These are phyloP conservation scores for Phalaenopsis hybrid DNA, from an alignment of 116 monocot genomes.

Conservation along the genomic window DNA sequence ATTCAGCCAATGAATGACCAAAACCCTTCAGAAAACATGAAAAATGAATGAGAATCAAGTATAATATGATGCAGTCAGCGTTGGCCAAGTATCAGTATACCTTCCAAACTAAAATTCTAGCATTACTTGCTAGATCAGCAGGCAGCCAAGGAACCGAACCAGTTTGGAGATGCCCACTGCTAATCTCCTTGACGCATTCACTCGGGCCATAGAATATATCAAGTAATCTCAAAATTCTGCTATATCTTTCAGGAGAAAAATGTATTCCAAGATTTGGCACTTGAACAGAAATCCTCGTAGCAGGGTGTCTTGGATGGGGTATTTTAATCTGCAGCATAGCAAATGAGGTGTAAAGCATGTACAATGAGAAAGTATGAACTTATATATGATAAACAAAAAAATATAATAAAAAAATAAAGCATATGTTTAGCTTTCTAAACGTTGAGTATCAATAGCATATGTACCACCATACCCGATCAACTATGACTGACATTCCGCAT, in stretches of 20 bases:
- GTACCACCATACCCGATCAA: slow-evolving; percentile 65
- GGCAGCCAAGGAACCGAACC: slow-evolving; percentile 50
- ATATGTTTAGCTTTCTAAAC: neutral
- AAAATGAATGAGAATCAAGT: slow-evolving; percentile 7
- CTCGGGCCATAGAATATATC: slow-evolving; percentile 50
- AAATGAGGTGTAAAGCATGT: neutral
- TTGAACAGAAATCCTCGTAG: slow-evolving; percentile 84
- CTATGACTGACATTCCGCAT: slow-evolving; percentile 79
- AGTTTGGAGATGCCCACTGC: slow-evolving; percentile 18
- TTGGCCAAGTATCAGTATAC: slow-evolving; percentile 29
- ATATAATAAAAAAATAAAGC: neutral
- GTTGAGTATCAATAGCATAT: neutral
- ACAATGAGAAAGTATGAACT: neutral
- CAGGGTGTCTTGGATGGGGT: slow-evolving; percentile 76
- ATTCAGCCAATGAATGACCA: slow-evolving; percentile 84
- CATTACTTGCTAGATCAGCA: slow-evolving; percentile 65
- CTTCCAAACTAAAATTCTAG: slow-evolving; percentile 86
- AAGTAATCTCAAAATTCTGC: slow-evolving; percentile 57
- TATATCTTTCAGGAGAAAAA: slow-evolving; percentile 83
- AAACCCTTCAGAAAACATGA: slow-evolving; percentile 48
- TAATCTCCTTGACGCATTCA: slow-evolving; percentile 28
- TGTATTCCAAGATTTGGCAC: slow-evolving; percentile 82
- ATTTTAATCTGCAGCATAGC: slow-evolving; percentile 59
- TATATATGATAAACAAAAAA: neutral
- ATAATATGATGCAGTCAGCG: neutral